Percentiles rank a stretch among this genome's conserved stretches.
phyloP scores from a whole-genome alignment of 768 basidiomycete species.

The Amanita brunnescens region DNA sequence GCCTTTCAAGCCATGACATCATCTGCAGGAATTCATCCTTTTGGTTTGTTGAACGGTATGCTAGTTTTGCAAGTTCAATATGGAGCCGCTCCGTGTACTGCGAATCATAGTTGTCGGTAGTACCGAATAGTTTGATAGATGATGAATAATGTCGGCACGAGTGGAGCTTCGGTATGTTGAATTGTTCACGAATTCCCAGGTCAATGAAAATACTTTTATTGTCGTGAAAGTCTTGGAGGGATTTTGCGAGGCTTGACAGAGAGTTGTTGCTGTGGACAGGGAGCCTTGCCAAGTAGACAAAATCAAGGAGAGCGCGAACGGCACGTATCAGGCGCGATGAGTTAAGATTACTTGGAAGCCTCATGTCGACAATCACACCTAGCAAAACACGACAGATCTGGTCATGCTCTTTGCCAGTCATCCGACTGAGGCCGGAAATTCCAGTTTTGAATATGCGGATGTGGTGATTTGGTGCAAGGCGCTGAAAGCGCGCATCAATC shows the following conservation, averaged over 20 bases:
- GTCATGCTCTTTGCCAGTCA: conserved; percentile 5
- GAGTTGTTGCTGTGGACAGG: not conserved
- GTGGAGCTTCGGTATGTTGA: conserved; percentile 29
- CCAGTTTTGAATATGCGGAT: conserved; percentile 26
- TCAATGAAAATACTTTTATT: conserved; percentile 19
- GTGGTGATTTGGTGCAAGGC: conserved; percentile 15
- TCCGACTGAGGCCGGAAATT: conserved; percentile 19
- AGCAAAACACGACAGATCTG: conserved; percentile 8
- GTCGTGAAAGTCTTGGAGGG: conserved; percentile 17
- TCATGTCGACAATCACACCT: conserved; percentile 2
- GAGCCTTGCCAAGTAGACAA: conserved; percentile 14
- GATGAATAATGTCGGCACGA: conserved; percentile 16
- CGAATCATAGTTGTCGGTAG: not conserved
- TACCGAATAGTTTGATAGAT: conserved; percentile 7
- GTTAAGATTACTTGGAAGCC: not conserved
- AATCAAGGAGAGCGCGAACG: conserved; percentile 17
- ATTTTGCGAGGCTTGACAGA: conserved; percentile 9
- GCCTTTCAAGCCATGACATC: not conserved
- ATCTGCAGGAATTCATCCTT: not conserved
- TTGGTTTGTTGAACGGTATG: not conserved
- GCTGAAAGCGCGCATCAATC: conserved; percentile 21
- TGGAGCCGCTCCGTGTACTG: not conserved
- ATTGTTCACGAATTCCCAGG: conserved; percentile 16
- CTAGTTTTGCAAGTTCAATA: not conserved
- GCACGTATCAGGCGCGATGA: not conserved